Evolutionary conservation across 2,329 filamentous ascomycete species (phyloP).

Genomic region (Phialophora tarda): DNA sequence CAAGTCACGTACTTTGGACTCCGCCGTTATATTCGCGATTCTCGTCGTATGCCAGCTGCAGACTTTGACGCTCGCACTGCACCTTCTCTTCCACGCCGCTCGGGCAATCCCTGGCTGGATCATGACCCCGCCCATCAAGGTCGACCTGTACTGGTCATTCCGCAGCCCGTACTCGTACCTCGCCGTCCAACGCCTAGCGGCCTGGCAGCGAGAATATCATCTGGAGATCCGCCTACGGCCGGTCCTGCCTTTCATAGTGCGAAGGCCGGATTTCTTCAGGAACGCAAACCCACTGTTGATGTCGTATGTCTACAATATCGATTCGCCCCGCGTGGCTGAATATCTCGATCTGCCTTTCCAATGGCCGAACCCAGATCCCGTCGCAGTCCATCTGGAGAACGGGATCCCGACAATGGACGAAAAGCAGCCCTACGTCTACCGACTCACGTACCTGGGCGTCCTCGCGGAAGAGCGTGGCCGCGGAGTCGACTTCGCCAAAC

Average conservation of each 20-base stretch:
- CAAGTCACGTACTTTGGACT: too few relatives aligned
- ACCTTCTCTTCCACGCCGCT: too few relatives aligned
- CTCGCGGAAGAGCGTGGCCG: neutral
- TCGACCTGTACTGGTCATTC: slow-evolving; percentile 3
- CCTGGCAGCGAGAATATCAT: neutral
- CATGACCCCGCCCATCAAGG: neutral
- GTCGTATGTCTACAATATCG: neutral
- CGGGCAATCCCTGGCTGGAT: neutral
- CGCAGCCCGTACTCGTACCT: slow-evolving; percentile 5
- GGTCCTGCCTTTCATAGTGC: neutral
- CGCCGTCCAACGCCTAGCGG: neutral
- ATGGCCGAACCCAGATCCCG: slow-evolving; percentile 1
- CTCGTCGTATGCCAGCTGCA: too few relatives aligned
- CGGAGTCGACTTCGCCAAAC: neutral
- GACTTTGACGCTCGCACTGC: too few relatives aligned
- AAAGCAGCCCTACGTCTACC: neutral
- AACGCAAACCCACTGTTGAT: neutral
- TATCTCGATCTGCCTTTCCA: slow-evolving; percentile 1
- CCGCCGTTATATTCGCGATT: too few relatives aligned
- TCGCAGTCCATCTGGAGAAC: neutral
- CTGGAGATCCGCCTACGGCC: neutral
- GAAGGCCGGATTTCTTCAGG: neutral
- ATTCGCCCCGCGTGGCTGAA: neutral
- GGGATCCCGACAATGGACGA: neutral
- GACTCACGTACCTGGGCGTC: slow-evolving; percentile 5